Evolutionary conservation across 1,284 basidiomycete species (phyloP).

Genomic region (Melampsora americana): DNA sequence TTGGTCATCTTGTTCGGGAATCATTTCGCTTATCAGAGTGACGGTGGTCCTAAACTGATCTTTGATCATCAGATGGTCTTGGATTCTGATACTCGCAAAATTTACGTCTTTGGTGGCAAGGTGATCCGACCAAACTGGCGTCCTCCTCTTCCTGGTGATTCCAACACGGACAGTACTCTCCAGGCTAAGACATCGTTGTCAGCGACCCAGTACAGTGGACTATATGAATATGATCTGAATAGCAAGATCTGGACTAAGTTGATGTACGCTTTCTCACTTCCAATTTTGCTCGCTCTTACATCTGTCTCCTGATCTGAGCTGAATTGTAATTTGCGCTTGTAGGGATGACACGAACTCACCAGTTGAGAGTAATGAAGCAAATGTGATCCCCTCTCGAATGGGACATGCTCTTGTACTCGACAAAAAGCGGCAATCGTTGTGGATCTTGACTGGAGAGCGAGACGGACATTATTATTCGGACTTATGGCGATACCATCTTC

Average conservation of each 20-base stretch:
- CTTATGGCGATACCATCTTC: slow-evolving; percentile 28
- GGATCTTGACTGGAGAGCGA: slow-evolving; percentile 42
- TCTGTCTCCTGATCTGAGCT: neutral
- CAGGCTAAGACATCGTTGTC: slow-evolving; percentile 60
- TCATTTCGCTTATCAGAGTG: slow-evolving; percentile 45
- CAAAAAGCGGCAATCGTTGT: slow-evolving; percentile 35
- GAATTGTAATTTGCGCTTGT: neutral
- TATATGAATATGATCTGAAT: slow-evolving; percentile 33
- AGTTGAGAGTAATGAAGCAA: neutral
- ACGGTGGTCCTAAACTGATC: slow-evolving; percentile 69
- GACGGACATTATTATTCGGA: slow-evolving; percentile 36
- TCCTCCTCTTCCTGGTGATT: slow-evolving; percentile 61
- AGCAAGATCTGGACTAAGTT: slow-evolving; percentile 48
- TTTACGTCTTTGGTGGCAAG: slow-evolving; percentile 75
- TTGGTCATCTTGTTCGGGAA: neutral
- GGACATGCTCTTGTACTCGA: slow-evolving; percentile 36
- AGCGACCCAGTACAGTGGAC: slow-evolving; percentile 23
- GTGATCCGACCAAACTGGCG: slow-evolving; percentile 66
- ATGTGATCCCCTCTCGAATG: slow-evolving; percentile 35
- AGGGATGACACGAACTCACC: slow-evolving; percentile 12
- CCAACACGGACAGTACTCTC: slow-evolving; percentile 63
- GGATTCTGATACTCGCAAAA: slow-evolving; percentile 66
- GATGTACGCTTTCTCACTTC: slow-evolving; percentile 12
- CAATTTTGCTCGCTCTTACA: neutral
- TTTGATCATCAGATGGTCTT: slow-evolving; percentile 79